phyloP scores from a whole-genome alignment of 2,329 filamentous ascomycete species.

The Phoma sp. region DNA sequence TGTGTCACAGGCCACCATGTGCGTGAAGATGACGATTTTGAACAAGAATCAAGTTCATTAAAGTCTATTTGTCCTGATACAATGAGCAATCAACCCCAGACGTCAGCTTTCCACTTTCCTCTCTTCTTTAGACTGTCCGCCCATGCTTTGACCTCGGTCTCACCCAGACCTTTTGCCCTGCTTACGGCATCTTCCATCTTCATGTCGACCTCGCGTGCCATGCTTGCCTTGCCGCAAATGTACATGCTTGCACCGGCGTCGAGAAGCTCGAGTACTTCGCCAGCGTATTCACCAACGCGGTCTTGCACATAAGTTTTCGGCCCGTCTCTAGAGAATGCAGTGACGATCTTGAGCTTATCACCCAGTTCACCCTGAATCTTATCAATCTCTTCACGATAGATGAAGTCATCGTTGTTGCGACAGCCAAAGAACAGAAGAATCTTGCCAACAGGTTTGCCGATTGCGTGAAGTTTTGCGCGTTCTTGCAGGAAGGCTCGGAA shows the following conservation, averaged over 20 bases:
- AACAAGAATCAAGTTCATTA: neutral
- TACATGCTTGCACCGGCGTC: conserved; percentile 51
- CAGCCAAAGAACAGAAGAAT: conserved; percentile 46
- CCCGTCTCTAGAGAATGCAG: conserved; percentile 33
- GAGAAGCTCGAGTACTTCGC: conserved; percentile 43
- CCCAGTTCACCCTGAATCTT: conserved; percentile 29
- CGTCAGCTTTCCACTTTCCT: conserved; percentile 62
- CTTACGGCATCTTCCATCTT: conserved; percentile 49
- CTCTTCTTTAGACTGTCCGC: conserved; percentile 56
- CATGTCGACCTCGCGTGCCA: conserved; percentile 53
- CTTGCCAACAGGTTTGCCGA: conserved; percentile 39
- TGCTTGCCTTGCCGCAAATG: conserved; percentile 47
- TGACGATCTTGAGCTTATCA: conserved; percentile 33
- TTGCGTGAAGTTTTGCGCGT: conserved; percentile 40
- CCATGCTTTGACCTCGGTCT: conserved; percentile 54
- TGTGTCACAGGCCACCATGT: neutral
- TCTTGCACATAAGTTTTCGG: conserved; percentile 50
- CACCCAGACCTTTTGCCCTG: conserved; percentile 47
- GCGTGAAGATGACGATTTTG: neutral
- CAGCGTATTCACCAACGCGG: conserved; percentile 39
- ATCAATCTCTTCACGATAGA: conserved; percentile 38
- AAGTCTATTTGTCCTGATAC: conserved; percentile 2
- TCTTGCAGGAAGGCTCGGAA: conserved; percentile 46
- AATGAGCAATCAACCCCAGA: conserved; percentile 54
- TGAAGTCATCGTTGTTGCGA: conserved; percentile 39